A percentile compares a stretch with the other conserved stretches of the same genome.
Evolutionary conservation across 2,329 filamentous ascomycete species (phyloP).

Genomic region (Fusarium domesticum): DNA sequence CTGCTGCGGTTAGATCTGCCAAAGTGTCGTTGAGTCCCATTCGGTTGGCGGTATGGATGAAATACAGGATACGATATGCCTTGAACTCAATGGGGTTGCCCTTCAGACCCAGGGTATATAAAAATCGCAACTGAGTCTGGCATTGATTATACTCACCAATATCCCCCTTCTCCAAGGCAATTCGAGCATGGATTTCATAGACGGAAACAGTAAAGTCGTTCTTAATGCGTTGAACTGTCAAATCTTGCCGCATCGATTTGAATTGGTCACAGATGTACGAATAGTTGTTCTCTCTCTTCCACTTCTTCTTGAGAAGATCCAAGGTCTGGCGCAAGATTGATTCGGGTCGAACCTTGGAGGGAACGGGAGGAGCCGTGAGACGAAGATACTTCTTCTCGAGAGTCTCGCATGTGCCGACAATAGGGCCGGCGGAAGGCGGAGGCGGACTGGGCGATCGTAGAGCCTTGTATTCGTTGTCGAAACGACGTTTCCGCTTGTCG

Average conservation of each 20-base stretch:
- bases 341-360: slow-evolving; percentile 84
- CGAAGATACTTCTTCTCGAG: slow-evolving; percentile 95
- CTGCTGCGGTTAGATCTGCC: slow-evolving; percentile 97
- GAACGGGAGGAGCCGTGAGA: slow-evolving; percentile 83
- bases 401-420: slow-evolving; percentile 78
- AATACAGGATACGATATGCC: slow-evolving; percentile 99
- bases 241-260: slow-evolving; percentile 95
- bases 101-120: slow-evolving; percentile 83
- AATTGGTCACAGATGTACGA: slow-evolving; percentile 98
- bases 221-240: slow-evolving; percentile 96
- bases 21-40: slow-evolving; percentile 97
- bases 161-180: slow-evolving; percentile 96
- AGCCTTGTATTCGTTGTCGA: slow-evolving; percentile 64
- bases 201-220: slow-evolving; percentile 95
- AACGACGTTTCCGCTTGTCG: slow-evolving; percentile 87
- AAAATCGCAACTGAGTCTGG: slow-evolving; percentile 90
- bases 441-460: slow-evolving; percentile 57
- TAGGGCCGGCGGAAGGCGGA: slow-evolving; percentile 61
- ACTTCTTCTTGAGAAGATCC: slow-evolving; percentile 88
- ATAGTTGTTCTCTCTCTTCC: slow-evolving; percentile 91
- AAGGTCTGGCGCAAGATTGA: slow-evolving; percentile 76
- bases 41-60: slow-evolving; percentile 97
- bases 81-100: slow-evolving; percentile 94
- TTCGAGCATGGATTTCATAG: slow-evolving; percentile 96
- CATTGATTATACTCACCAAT: slow-evolving; percentile 99